Percentiles rank a stretch among this genome's conserved stretches.
Conservation (phyloP, 352 stramenopile species). For the Phytophthora pistaciae region DNA sequence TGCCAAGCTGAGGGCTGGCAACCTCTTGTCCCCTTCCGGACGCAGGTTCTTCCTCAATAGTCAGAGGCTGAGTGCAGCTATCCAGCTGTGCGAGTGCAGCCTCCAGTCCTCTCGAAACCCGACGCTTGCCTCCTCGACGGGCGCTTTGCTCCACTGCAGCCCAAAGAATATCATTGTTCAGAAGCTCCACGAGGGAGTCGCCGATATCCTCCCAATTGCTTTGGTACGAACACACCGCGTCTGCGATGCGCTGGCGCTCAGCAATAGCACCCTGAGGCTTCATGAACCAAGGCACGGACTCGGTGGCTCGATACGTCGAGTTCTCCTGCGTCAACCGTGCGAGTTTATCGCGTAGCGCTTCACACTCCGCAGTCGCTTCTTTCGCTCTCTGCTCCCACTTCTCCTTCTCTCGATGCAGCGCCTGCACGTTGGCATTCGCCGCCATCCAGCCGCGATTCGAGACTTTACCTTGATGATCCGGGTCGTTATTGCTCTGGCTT, state of each 20-base stretch:
- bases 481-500: conserved; percentile 17
- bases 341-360: conserved; percentile 63
- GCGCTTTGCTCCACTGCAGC: conserved; percentile 57
- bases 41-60: conserved; percentile 14
- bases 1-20: conserved; percentile 4
- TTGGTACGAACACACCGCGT: conserved; percentile 60
- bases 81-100: conserved; percentile 54
- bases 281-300: conserved; percentile 56
- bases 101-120: conserved; percentile 53
- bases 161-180: conserved; percentile 78
- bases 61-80: conserved; percentile 9
- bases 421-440: conserved; percentile 23
- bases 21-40: conserved; percentile 11
- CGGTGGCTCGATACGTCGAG: conserved; percentile 30
- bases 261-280: conserved; percentile 43
- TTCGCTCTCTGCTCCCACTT: conserved; percentile 68
- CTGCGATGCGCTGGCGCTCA: conserved; percentile 66
- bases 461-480: conserved; percentile 10
- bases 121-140: conserved; percentile 47
- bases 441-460: conserved; percentile 10
- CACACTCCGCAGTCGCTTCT: conserved; percentile 56
- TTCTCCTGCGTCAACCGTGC: conserved; percentile 53
- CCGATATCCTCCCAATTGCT: conserved; percentile 68
- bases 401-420: conserved; percentile 61
- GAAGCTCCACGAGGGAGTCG: conserved; percentile 56